A percentile compares a stretch with the other conserved stretches of the same genome.
Conservation (phyloP, 139 green algal genomes). For the Chloropicon primus region DNA sequence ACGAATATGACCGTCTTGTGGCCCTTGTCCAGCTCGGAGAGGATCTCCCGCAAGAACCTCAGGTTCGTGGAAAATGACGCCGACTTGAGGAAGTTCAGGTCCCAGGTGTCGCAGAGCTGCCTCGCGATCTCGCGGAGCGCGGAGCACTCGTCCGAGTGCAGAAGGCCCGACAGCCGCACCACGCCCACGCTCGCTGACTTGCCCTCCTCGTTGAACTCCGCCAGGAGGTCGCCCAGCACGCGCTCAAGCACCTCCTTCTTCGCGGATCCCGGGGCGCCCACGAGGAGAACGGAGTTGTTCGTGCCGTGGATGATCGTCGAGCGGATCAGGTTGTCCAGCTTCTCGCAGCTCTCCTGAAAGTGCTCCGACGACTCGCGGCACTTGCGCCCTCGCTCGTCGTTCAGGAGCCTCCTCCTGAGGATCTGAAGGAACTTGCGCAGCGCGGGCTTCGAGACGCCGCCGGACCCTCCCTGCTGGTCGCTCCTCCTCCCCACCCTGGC, state of each 20-base stretch:
- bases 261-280: constrained; percentile 28
- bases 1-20: constrained; percentile 61
- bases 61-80: constrained; percentile 63
- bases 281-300: constrained; percentile 26
- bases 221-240: constrained; percentile 17
- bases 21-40: constrained; percentile 41
- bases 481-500: neutral
- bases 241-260: constrained; percentile 47
- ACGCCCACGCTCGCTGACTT: constrained; percentile 37
- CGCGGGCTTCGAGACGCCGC: neutral
- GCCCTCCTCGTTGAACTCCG: constrained; percentile 17
- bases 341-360: constrained; percentile 10
- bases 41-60: constrained; percentile 49
- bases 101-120: constrained; percentile 50
- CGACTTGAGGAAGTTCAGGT: constrained; percentile 20
- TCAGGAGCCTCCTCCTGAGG: neutral
- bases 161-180: constrained; percentile 48
- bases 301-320: neutral
- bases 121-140: constrained; percentile 56
- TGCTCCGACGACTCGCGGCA: neutral
- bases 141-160: constrained; percentile 49
- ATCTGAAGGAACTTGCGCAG: neutral
- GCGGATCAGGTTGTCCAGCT: constrained; percentile 36
- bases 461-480: neutral
- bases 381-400: neutral